Base-by-base conservation (phyloP, 805 yeast species). In the Sporopachydermia lactativora region DNA sequence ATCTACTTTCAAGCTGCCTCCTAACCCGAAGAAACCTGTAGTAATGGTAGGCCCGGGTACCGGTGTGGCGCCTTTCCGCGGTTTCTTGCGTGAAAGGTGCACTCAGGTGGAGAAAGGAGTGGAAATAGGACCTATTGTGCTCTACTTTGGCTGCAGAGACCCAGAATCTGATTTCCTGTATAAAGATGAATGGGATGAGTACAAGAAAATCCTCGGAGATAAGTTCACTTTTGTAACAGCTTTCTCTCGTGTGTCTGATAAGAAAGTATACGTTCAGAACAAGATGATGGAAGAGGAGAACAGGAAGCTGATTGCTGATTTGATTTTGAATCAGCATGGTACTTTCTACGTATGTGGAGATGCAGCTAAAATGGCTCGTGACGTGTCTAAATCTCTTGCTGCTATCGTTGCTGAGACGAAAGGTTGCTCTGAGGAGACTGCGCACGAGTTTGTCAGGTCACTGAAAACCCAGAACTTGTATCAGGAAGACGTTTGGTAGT, bases 11-110 rank as follows among this genome's bases (percentile, higher is more conserved):
- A 88, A 86, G 66, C 69, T 92, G 47, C 98, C 98, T 15, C 69
- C 86, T 4, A 83, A 84, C 55, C 80, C 94, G 19, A 60, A 72
- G 3, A 75, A 78, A 19, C 96, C 97, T 14, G 70, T 89, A 16
- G 85, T 89, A 52, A 74, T 88, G 81, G 71, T 89, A 53, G 98
- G 98, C 18, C 97, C 98, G 37, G 98, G 98, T 48, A 92, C 98
- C 3, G 98, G 98, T 59, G 89, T 89, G 39, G 97, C 98, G 5
- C 98, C 98, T 46, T 84, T 92, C 68, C 78, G 98, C 65, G 98
- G 95, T 3, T 89, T 89, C 50, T 61, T 89, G 31, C 77, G 94
- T 64, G 98, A 89, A 57, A 79, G 88, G 53, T 81, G 77, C n/a
- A 58, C 63, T 34, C 72, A 66, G 53, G 62, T 62, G 8, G 66